These are phyloP conservation scores for Monosporascus cannonballus DNA, from an alignment of 2,329 filamentous ascomycete species.

Conservation along the genomic window DNA sequence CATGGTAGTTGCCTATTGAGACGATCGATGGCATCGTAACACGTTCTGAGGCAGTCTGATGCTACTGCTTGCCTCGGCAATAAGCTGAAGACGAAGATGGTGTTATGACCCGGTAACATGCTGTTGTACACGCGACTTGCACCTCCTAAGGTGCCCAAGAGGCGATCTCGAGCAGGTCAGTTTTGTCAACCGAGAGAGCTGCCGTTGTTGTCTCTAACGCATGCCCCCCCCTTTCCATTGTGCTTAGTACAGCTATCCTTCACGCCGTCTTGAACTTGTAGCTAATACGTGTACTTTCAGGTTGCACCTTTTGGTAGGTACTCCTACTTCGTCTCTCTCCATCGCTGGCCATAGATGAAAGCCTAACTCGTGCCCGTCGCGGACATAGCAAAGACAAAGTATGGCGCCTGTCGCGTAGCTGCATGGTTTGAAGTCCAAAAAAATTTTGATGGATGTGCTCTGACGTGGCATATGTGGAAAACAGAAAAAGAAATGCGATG, in stretches of 20 bases:
- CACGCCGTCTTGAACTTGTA: constrained; percentile 3
- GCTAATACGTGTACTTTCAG: constrained; percentile 29
- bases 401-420: constrained; percentile 15
- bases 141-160: constrained; percentile 52
- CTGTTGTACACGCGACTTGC: constrained; percentile 53
- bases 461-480: constrained; percentile 4
- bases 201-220: not conserved
- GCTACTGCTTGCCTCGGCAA: not conserved
- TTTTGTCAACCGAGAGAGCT: constrained; percentile 10
- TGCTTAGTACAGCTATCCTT: not conserved
- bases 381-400: constrained; percentile 48
- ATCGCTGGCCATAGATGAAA: constrained; percentile 2
- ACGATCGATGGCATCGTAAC: not conserved
- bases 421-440: not conserved
- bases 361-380: constrained; percentile 14
- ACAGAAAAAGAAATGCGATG: constrained; percentile 55
- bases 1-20: not conserved
- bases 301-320: constrained; percentile 47
- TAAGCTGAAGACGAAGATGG: constrained; percentile 8
- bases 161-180: constrained; percentile 53
- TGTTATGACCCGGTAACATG: constrained; percentile 33
- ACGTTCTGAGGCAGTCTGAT: not conserved
- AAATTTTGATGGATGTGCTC: constrained; percentile 2
- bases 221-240: not conserved
- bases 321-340: constrained; percentile 2